A percentile compares a stretch with the other conserved stretches of the same genome.
Evolutionary conservation across 2,329 filamentous ascomycete genomes (phyloP).

Genomic region (Proliferodiscus dingleyae): DNA sequence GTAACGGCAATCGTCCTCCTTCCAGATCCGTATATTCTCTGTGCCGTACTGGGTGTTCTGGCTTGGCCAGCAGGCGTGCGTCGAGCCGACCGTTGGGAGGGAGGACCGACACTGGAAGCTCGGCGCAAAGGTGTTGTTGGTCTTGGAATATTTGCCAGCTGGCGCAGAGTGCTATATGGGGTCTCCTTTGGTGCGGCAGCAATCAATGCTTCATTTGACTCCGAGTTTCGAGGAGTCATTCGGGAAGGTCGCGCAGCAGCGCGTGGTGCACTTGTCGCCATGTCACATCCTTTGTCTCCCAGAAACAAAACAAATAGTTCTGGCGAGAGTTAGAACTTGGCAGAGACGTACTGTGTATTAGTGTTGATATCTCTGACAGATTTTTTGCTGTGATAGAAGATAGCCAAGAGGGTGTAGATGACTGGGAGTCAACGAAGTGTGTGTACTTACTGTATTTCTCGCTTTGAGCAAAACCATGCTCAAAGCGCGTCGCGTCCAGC

Average conservation of each 20-base stretch:
- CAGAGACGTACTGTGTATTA: no score
- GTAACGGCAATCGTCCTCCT: conserved; percentile 35
- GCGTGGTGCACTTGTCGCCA: not conserved
- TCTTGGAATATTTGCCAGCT: conserved; percentile 25
- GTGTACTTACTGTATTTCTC: not conserved
- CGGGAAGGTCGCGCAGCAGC: conserved; percentile 11
- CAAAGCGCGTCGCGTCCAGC: not conserved
- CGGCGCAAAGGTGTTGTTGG: conserved; percentile 30
- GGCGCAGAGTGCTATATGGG: conserved; percentile 24
- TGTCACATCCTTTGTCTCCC: not conserved
- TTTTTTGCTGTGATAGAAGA: no score
- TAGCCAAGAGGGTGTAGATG: no score
- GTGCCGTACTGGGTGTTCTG: conserved; percentile 23
- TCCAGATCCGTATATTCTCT: conserved; percentile 21
- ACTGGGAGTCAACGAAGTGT: no score
- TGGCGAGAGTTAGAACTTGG: no score
- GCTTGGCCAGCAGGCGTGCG: conserved; percentile 24
- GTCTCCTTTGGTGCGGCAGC: conserved; percentile 19
- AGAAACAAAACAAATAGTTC: no score
- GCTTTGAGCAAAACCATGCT: no score
- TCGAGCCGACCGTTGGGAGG: conserved; percentile 23
- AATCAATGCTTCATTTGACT: conserved; percentile 11
- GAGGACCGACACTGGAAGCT: conserved; percentile 27
- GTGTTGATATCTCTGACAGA: no score
- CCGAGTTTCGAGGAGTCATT: conserved; percentile 25